A percentile compares a stretch with the other conserved stretches of the same genome.
These are phyloP conservation scores for Leishmania mexicana DNA, from an alignment of 208 protist species.

Conservation along the genomic window DNA sequence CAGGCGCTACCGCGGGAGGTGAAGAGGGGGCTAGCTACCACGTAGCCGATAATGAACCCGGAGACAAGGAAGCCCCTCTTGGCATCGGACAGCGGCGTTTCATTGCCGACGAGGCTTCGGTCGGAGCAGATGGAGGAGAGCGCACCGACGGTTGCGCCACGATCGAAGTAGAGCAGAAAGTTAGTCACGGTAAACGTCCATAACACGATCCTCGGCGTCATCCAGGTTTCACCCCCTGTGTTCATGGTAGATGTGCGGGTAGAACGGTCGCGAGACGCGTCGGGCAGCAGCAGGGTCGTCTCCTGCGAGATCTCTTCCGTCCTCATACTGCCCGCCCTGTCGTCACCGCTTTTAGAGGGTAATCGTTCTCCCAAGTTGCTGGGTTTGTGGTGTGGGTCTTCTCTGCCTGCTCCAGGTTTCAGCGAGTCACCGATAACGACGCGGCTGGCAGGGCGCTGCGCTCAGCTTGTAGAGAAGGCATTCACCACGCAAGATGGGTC, in stretches of 20 bases:
- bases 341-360: background rate
- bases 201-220: slow-evolving; percentile 35
- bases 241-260: background rate
- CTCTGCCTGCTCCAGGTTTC: background rate
- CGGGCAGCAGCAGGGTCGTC: background rate
- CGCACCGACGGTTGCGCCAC: slow-evolving; percentile 60
- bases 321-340: background rate
- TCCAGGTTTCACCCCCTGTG: background rate
- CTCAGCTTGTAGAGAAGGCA: background rate
- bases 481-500: background rate
- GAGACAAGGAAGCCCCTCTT: slow-evolving; percentile 65
- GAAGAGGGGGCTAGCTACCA: slow-evolving; percentile 72
- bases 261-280: background rate
- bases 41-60: slow-evolving; percentile 84
- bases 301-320: background rate
- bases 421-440: background rate
- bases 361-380: background rate
- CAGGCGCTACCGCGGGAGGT: slow-evolving; percentile 44
- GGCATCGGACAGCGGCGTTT: slow-evolving; percentile 41
- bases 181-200: slow-evolving; percentile 67
- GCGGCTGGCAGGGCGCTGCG: background rate
- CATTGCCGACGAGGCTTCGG: slow-evolving; percentile 15
- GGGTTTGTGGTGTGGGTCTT: background rate
- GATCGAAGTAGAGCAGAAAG: slow-evolving; percentile 88
- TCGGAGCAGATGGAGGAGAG: slow-evolving; percentile 52